Evolutionary conservation across 2,329 filamentous ascomycete species (phyloP).

Genomic region (Zasmidium cellare): DNA sequence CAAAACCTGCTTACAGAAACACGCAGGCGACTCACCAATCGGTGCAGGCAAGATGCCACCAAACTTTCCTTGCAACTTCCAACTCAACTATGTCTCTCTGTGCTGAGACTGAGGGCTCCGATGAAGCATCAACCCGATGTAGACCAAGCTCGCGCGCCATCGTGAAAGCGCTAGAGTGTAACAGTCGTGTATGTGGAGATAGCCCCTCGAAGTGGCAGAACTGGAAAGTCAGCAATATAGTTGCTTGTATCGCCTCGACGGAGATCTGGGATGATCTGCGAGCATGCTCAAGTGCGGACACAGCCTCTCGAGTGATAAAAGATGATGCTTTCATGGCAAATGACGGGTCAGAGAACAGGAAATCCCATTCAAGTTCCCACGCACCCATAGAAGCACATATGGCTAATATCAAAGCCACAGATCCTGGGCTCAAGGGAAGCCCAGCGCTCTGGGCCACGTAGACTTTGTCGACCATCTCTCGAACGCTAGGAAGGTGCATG

Average conservation of each 20-base stretch:
- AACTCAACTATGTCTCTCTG: constrained; percentile 21
- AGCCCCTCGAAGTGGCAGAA: constrained; percentile 32
- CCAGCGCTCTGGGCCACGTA: constrained; percentile 13
- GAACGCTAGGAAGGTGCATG: constrained; percentile 22
- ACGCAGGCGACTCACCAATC: constrained; percentile 23
- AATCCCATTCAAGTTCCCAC: constrained; percentile 5
- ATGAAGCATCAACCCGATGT: constrained; percentile 22
- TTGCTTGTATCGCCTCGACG: constrained; percentile 29
- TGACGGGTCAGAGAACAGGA: constrained; percentile 4
- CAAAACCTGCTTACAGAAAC: background rate
- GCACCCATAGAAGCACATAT: constrained; percentile 18
- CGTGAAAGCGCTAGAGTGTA: constrained; percentile 22
- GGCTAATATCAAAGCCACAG: constrained; percentile 10
- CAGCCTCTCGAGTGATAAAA: constrained; percentile 11
- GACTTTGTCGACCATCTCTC: constrained; percentile 13
- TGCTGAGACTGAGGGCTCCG: background rate
- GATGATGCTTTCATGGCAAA: constrained; percentile 9
- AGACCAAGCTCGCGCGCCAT: constrained; percentile 26
- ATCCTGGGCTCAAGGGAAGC: constrained; percentile 8
- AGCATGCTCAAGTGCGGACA: constrained; percentile 17
- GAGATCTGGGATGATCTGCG: constrained; percentile 5
- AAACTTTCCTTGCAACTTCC: constrained; percentile 29
- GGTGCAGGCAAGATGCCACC: constrained; percentile 30
- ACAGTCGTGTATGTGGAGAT: constrained; percentile 19
- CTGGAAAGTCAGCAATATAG: constrained; percentile 30